phyloP scores from a whole-genome alignment of 140 eudicot genomes.

The Stevia rebaudiana region DNA sequence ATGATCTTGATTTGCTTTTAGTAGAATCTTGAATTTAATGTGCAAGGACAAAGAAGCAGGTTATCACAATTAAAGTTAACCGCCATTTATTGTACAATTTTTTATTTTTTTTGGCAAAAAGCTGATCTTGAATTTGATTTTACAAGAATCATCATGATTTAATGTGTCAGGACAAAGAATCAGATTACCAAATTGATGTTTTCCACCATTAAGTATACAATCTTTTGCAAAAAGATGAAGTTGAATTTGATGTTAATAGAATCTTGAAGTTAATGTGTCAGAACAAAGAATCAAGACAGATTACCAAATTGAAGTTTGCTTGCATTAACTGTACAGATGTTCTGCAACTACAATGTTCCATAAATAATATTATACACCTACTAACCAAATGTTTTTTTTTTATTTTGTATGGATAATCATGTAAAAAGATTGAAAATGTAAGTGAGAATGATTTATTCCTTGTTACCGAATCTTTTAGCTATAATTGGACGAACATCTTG shows the following conservation, averaged over 20 bases:
- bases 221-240: not conserved
- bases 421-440: constrained; percentile 29
- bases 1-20: not conserved
- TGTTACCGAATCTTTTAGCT: constrained; percentile 97
- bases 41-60: not conserved
- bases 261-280: constrained; percentile 4
- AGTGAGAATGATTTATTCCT: constrained; percentile 62
- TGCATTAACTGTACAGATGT: constrained; percentile 55
- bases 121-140: not conserved
- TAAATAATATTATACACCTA: constrained; percentile 31
- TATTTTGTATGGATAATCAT: constrained; percentile 35
- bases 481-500: constrained; percentile 96
- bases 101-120: not conserved
- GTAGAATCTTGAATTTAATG: not conserved
- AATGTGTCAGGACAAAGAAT: constrained; percentile 6
- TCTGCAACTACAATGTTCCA: constrained; percentile 36
- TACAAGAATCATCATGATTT: not conserved
- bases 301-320: constrained; percentile 15
- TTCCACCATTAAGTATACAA: constrained; percentile 50
- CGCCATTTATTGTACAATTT: constrained; percentile 50
- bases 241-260: not conserved
- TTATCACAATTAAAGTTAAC: constrained; percentile 6
- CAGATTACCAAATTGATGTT: constrained; percentile 7
- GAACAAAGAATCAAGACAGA: not conserved
- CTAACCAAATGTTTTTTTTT: constrained; percentile 31